A percentile compares a stretch with the other conserved stretches of the same genome.
Conservation (phyloP, 305 asterid species). For the Fraxinus velutina region DNA sequence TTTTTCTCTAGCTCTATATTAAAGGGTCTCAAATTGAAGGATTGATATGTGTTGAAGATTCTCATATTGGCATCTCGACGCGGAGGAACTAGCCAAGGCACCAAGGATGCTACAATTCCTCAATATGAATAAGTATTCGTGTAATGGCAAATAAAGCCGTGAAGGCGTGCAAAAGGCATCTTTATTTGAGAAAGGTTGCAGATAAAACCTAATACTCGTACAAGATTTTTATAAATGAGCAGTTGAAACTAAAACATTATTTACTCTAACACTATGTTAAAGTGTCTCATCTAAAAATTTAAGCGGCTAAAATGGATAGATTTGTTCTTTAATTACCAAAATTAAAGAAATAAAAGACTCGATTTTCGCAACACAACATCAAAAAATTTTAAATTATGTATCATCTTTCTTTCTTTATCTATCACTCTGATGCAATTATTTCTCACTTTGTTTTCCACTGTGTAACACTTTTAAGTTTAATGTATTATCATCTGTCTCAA, state of each 20-base stretch:
- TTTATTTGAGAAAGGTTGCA: neutral
- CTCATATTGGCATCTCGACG: neutral
- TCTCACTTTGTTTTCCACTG: constrained; percentile 13
- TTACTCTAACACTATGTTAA: too few species aligned
- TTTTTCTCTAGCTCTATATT: neutral
- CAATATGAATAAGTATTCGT: neutral
- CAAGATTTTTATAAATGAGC: neutral
- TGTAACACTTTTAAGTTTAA: neutral
- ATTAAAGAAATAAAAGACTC: neutral
- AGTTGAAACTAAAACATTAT: neutral
- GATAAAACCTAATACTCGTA: neutral
- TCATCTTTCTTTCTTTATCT: neutral
- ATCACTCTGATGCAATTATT: neutral
- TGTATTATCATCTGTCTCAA: constrained; percentile 3
- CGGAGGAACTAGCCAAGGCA: neutral
- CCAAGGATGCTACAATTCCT: neutral
- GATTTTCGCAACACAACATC: neutral
- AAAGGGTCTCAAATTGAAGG: neutral
- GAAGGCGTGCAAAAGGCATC: neutral
- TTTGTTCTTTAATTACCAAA: neutral
- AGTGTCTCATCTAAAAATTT: neutral
- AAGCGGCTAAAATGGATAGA: neutral
- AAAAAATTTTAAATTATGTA: neutral
- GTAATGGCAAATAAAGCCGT: neutral
- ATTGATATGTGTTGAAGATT: neutral